These are phyloP conservation scores for Diplogelasinospora grovesii DNA, from an alignment of 495 filamentous ascomycete genomes.

Conservation along the genomic window DNA sequence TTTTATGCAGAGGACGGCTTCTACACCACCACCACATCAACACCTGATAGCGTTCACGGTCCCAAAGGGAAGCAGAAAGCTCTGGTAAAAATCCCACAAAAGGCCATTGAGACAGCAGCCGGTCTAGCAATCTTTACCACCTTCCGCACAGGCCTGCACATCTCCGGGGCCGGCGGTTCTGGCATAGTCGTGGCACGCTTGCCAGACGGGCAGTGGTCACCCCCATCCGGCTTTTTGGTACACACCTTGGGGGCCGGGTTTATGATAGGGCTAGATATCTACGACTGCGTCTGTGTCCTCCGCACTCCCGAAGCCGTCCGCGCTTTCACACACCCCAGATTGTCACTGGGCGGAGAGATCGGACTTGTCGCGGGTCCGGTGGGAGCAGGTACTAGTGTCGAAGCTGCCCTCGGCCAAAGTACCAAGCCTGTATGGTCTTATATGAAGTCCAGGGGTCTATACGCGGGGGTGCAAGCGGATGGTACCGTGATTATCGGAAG, in stretches of 20 bases:
- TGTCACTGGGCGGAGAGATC: constrained; percentile 68
- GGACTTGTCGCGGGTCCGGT: constrained; percentile 68
- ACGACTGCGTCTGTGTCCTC: constrained; percentile 78
- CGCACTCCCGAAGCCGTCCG: constrained; percentile 66
- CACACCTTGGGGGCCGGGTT: constrained; percentile 72
- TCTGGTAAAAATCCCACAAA: constrained; percentile 65
- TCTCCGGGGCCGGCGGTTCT: constrained; percentile 72
- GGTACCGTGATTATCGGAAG: constrained; percentile 70
- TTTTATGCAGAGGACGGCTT: constrained; percentile 42
- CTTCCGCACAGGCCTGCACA: constrained; percentile 73
- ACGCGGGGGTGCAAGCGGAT: constrained; percentile 68
- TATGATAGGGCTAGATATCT: constrained; percentile 73
- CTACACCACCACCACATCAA: constrained; percentile 15
- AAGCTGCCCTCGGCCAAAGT: constrained; percentile 14
- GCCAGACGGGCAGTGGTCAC: constrained; percentile 67
- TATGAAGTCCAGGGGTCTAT: constrained; percentile 70
- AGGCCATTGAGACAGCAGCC: constrained; percentile 63
- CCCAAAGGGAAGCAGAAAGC: constrained; percentile 5
- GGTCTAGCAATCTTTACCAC: constrained; percentile 80
- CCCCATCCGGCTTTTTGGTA: constrained; percentile 71
- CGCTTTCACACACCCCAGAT: constrained; percentile 59
- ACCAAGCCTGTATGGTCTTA: constrained; percentile 63
- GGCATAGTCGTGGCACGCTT: constrained; percentile 65
- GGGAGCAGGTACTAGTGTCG: constrained; percentile 56
- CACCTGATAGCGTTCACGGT: constrained; percentile 2